These are phyloP conservation scores for Myxozyma neotropica DNA, from an alignment of 805 yeast species.

Conservation along the genomic window DNA sequence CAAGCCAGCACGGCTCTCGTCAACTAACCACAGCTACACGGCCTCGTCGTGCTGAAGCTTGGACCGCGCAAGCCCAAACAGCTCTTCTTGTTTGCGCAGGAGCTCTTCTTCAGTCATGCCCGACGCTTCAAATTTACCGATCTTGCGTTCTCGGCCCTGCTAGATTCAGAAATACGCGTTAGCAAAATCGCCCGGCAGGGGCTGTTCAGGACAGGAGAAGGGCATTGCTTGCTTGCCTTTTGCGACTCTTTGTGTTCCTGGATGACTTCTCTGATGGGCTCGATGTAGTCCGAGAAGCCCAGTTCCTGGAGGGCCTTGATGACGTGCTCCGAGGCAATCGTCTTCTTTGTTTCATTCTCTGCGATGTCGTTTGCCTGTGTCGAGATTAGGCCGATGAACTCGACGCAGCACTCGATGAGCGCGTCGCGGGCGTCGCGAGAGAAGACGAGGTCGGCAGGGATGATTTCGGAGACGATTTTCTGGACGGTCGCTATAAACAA, in stretches of 20 bases:
- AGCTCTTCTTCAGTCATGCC: constrained; percentile 93
- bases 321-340: constrained; percentile 96
- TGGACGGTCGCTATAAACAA: constrained; percentile 94
- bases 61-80: constrained; percentile 72
- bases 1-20: no score
- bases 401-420: constrained; percentile 92
- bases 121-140: constrained; percentile 88
- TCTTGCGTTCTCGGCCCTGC: constrained; percentile 75
- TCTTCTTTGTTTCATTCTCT: constrained; percentile 92
- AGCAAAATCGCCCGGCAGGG: not conserved
- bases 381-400: constrained; percentile 90
- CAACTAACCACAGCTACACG: no score
- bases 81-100: constrained; percentile 86
- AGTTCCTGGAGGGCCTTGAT: constrained; percentile 83
- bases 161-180: no score
- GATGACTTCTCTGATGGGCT: constrained; percentile 75
- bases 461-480: constrained; percentile 85
- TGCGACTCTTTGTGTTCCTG: constrained; percentile 85
- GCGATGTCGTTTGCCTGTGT: constrained; percentile 95
- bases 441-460: constrained; percentile 84
- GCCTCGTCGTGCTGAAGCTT: constrained; percentile 27
- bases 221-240: constrained; percentile 49
- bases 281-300: constrained; percentile 84
- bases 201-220: not conserved
- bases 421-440: constrained; percentile 94